Conservation (phyloP, 345 rosid genomes). For the Anastatica hierochuntica region DNA sequence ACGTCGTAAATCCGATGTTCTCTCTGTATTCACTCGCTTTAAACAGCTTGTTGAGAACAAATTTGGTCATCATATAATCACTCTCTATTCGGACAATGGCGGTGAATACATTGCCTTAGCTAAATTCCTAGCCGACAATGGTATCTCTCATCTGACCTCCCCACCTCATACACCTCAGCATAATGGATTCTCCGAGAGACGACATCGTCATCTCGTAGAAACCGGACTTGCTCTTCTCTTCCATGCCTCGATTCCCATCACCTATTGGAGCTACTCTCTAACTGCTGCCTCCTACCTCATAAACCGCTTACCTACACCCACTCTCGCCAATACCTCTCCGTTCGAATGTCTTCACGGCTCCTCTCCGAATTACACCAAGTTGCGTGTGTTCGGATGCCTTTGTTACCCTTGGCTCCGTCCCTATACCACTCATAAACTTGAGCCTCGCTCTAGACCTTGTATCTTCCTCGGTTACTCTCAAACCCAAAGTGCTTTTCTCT, state of each 20-base stretch:
- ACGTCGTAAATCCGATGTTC: too few species aligned
- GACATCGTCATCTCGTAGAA: constrained; percentile 11
- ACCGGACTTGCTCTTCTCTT: background rate
- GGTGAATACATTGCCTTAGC: too few species aligned
- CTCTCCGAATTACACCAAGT: background rate
- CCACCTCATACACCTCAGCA: too few species aligned
- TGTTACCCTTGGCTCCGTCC: background rate
- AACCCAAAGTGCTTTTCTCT: constrained; percentile 46
- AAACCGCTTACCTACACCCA: background rate
- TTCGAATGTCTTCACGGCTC: background rate
- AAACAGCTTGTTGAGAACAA: too few species aligned
- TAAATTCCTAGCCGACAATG: too few species aligned
- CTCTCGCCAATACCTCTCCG: background rate
- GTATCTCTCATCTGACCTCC: too few species aligned
- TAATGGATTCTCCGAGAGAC: background rate
- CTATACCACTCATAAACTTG: background rate
- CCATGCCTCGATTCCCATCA: background rate
- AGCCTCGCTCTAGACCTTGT: background rate
- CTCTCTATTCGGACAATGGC: too few species aligned
- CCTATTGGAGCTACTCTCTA: background rate
- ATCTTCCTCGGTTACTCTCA: background rate
- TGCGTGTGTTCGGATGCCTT: background rate
- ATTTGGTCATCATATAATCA: too few species aligned
- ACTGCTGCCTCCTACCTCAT: background rate
- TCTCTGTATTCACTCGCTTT: too few species aligned